Conservation (phyloP, 164 flowering plant genomes). For the Vitis rotundifolia region DNA sequence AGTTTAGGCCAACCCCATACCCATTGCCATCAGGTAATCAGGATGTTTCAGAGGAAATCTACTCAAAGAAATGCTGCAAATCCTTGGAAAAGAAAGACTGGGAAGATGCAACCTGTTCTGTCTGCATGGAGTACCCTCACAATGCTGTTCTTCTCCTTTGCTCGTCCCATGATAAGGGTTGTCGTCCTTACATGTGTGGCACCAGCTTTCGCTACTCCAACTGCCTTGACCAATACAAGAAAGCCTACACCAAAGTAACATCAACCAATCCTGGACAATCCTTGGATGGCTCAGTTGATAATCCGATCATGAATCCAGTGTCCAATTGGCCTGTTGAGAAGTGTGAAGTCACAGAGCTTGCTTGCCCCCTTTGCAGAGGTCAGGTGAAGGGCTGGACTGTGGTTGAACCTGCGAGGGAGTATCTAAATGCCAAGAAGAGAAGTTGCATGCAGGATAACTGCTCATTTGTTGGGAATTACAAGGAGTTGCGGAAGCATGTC, state of each 20-base stretch:
- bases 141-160: conserved; percentile 79
- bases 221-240: conserved; percentile 68
- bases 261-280: conserved; percentile 10
- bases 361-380: conserved; percentile 59
- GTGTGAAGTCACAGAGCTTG: conserved; percentile 33
- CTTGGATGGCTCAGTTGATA: conserved; percentile 6
- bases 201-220: conserved; percentile 67
- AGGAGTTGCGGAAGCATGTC: conserved; percentile 53
- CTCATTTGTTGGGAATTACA: conserved; percentile 44
- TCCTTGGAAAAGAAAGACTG: conserved; percentile 52
- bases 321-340: conserved; percentile 21
- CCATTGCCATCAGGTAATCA: conserved; percentile 32
- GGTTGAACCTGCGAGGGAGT: conserved; percentile 52
- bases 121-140: conserved; percentile 76
- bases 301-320: neutral
- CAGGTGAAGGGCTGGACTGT: conserved; percentile 64
- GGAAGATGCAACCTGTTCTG: conserved; percentile 69
- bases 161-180: conserved; percentile 74
- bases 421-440: conserved; percentile 45
- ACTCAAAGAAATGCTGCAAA: conserved; percentile 25
- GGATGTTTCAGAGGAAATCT: conserved; percentile 9
- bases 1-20: conserved; percentile 52
- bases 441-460: conserved; percentile 52
- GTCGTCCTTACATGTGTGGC: conserved; percentile 80
- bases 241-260: conserved; percentile 39